Percentiles rank a stretch among this genome's conserved stretches.
Evolutionary conservation across 495 filamentous ascomycete species (phyloP).

Genomic region (Achaetomiella virescens): DNA sequence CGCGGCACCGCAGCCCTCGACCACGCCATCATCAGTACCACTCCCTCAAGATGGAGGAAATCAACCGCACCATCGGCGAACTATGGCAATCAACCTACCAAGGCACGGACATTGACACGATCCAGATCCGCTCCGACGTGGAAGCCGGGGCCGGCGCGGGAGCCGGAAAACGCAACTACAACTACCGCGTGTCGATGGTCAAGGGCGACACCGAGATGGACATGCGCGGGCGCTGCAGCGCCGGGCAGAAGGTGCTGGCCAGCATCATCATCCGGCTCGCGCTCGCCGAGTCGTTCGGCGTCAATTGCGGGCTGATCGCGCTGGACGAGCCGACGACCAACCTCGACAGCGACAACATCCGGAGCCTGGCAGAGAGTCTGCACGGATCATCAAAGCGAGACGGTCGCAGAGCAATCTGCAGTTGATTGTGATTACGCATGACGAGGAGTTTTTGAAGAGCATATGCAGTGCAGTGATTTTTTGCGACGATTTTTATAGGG

Average conservation of each 20-base stretch:
- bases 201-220: constrained; percentile 98
- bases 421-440: constrained; percentile 97
- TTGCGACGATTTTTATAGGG: constrained; percentile 82
- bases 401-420: constrained; percentile 89
- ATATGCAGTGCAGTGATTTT: constrained; percentile 96
- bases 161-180: constrained; percentile 78
- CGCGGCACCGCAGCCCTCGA: constrained; percentile 77
- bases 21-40: constrained; percentile 95
- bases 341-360: constrained; percentile 90
- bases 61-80: constrained; percentile 90
- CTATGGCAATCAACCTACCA: constrained; percentile 96
- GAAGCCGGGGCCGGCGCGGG: constrained; percentile 42
- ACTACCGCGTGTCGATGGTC: constrained; percentile 97
- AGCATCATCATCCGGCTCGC: constrained; percentile 97
- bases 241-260: constrained; percentile 92
- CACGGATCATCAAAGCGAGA: constrained; percentile 81
- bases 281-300: constrained; percentile 92
- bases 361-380: constrained; percentile 74
- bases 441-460: constrained; percentile 90
- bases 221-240: constrained; percentile 96
- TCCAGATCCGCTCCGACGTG: constrained; percentile 86
- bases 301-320: constrained; percentile 93
- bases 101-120: constrained; percentile 94
- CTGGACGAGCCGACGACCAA: constrained; percentile 98
- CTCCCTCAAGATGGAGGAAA: constrained; percentile 94